These are phyloP conservation scores for Calonectria hongkongensis DNA, from an alignment of 2,329 filamentous ascomycete genomes.

Conservation along the genomic window DNA sequence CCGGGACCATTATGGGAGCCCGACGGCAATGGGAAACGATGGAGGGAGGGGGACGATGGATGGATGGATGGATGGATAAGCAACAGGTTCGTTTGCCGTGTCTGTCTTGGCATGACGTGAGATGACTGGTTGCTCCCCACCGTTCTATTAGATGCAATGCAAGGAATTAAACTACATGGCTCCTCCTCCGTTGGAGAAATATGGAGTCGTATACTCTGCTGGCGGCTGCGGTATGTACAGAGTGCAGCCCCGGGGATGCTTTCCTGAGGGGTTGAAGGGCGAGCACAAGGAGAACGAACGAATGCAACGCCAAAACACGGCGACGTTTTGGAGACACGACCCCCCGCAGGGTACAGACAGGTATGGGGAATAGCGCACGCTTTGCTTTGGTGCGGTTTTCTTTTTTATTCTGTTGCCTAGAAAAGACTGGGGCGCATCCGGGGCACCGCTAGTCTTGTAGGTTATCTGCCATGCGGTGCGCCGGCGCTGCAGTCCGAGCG, in stretches of 20 bases:
- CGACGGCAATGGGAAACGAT: not conserved
- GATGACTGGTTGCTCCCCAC: slow-evolving; percentile 22
- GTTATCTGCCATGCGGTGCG: slow-evolving; percentile 23
- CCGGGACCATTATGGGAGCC: not conserved
- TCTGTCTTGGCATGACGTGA: slow-evolving; percentile 21
- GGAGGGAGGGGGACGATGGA: slow-evolving; percentile 2
- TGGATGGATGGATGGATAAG: not conserved
- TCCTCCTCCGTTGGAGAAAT: not conserved
- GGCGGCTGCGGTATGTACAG: slow-evolving; percentile 18
- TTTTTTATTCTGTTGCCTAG: slow-evolving; percentile 47
- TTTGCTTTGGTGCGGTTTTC: too few relatives aligned
- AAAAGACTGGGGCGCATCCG: slow-evolving; percentile 18
- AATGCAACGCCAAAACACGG: slow-evolving; percentile 2
- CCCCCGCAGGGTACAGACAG: not conserved
- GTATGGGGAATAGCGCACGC: not conserved
- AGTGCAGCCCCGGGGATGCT: slow-evolving; percentile 2
- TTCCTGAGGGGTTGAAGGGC: not conserved
- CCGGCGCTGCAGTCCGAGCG: slow-evolving; percentile 4
- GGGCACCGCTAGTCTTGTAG: slow-evolving; percentile 21
- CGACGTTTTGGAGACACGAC: not conserved
- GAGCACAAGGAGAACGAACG: not conserved
- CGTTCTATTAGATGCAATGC: slow-evolving; percentile 25
- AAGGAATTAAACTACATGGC: slow-evolving; percentile 30
- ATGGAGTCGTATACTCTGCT: not conserved
- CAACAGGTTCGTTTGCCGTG: not conserved